These are phyloP conservation scores for Eutreptiella sp. DNA, from an alignment of 208 protist species.

Conservation along the genomic window DNA sequence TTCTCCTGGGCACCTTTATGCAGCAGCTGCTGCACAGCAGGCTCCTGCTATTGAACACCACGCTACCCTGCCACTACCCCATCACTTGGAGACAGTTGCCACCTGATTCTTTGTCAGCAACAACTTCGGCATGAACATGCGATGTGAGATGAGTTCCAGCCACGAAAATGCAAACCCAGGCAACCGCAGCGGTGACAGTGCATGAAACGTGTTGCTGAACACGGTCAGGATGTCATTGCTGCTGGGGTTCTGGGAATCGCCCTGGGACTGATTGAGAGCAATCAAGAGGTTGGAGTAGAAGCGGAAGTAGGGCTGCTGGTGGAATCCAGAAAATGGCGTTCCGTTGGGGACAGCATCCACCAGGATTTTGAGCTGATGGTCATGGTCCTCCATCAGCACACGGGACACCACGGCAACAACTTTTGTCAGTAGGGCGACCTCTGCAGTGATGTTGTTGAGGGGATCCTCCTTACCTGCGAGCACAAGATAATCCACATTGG, in stretches of 20 bases:
- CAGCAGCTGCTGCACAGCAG: too few species aligned
- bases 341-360: too few species aligned
- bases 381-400: slow-evolving; percentile 65
- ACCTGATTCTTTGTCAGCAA: slow-evolving; percentile 60
- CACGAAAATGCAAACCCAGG: slow-evolving; percentile 98
- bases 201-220: slow-evolving; percentile 79
- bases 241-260: slow-evolving; percentile 36
- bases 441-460: slow-evolving; percentile 21
- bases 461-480: too few species aligned
- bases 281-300: slow-evolving; percentile 84
- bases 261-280: slow-evolving; percentile 67
- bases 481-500: too few species aligned
- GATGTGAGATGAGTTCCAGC: slow-evolving; percentile 95
- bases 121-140: slow-evolving; percentile 93
- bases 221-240: slow-evolving; percentile 63
- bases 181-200: slow-evolving; percentile 73
- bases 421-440: slow-evolving; percentile 59
- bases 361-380: slow-evolving; percentile 31
- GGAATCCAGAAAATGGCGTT: too few species aligned
- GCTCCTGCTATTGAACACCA: too few species aligned
- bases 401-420: slow-evolving; percentile 60
- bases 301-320: slow-evolving; percentile 94
- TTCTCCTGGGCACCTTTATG: too few species aligned
- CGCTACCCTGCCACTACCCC: too few species aligned
- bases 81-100: too few species aligned